phyloP scores from a whole-genome alignment of 768 basidiomycete species.

The Boletus patriciae region DNA sequence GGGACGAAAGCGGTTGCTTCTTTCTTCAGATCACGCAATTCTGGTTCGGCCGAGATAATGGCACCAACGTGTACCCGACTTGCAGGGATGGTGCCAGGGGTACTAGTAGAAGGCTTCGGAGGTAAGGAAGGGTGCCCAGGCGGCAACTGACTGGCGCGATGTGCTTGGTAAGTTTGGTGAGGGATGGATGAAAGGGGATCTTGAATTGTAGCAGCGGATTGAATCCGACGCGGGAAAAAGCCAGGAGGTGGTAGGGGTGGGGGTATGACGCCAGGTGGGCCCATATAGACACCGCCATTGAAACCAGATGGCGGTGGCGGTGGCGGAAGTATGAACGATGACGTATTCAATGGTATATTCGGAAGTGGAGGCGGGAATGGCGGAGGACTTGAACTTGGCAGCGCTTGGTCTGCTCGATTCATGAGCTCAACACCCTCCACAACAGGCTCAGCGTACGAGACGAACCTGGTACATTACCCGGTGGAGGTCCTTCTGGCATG shows the following conservation, averaged over 20 bases:
- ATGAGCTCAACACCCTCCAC: neutral
- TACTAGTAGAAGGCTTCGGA: conserved; percentile 36
- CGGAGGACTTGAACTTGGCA: neutral
- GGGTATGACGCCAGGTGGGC: conserved; percentile 22
- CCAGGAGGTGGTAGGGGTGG: conserved; percentile 57
- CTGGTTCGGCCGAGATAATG: conserved; percentile 79
- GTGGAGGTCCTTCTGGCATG: conserved; percentile 84
- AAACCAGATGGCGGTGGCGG: conserved; percentile 15
- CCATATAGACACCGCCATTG: conserved; percentile 1
- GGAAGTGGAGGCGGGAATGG: conserved; percentile 28
- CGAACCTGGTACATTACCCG: conserved; percentile 31
- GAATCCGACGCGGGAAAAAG: conserved; percentile 58
- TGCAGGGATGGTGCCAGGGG: conserved; percentile 45
- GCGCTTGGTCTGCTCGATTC: conserved; percentile 5
- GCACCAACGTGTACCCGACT: conserved; percentile 47
- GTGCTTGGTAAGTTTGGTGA: conserved; percentile 76
- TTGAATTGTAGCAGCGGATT: conserved; percentile 57
- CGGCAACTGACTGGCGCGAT: conserved; percentile 46
- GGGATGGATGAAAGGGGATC: conserved; percentile 77
- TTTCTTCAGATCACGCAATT: conserved; percentile 91
- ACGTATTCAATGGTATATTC: conserved; percentile 13
- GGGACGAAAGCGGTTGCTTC: conserved; percentile 95
- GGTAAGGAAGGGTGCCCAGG: conserved; percentile 46
- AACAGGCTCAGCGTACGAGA: neutral
- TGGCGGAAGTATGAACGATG: conserved; percentile 22